phyloP scores from a whole-genome alignment of 768 basidiomycete species.

The Cyathus striatus region DNA sequence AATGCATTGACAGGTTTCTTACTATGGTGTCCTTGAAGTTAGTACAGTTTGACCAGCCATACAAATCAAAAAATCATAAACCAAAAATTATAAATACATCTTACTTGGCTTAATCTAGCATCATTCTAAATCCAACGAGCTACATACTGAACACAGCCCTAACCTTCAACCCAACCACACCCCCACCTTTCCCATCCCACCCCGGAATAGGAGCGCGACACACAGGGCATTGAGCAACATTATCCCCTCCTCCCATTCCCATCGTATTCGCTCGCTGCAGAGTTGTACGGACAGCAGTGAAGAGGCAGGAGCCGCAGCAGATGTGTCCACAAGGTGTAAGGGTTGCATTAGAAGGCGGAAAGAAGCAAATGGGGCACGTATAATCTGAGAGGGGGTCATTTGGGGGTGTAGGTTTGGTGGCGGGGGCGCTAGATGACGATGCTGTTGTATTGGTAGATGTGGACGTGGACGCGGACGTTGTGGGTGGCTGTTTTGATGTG shows the following conservation, averaged over 20 bases:
- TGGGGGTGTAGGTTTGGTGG: too few species aligned
- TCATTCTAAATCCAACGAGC: too few species aligned
- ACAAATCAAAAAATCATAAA: too few species aligned
- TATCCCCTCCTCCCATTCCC: slow-evolving; percentile 18
- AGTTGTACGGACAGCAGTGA: slow-evolving; percentile 63
- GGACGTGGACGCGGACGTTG: too few species aligned
- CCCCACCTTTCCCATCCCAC: slow-evolving; percentile 69
- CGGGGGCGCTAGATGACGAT: too few species aligned
- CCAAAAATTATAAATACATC: too few species aligned
- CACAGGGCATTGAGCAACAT: slow-evolving; percentile 57
- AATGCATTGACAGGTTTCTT: too few species aligned
- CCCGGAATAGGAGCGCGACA: slow-evolving; percentile 62
- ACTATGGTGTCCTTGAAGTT: too few species aligned
- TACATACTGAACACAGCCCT: slow-evolving; percentile 37
- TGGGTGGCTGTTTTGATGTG: too few species aligned
- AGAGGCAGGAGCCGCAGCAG: slow-evolving; percentile 72
- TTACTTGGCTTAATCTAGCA: too few species aligned
- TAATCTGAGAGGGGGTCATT: slow-evolving; percentile 50
- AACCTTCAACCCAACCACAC: slow-evolving; percentile 57
- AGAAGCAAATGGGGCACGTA: slow-evolving; percentile 79
- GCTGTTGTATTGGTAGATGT: too few species aligned
- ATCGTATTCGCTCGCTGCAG: slow-evolving; percentile 38
- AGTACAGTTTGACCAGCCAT: too few species aligned
- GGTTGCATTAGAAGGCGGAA: slow-evolving; percentile 67
- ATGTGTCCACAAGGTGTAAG: slow-evolving; percentile 80